A percentile compares a stretch with the other conserved stretches of the same genome.
Evolutionary conservation across 208 protist species (phyloP).

Genomic region (Leptomonas pyrrhocoris): DNA sequence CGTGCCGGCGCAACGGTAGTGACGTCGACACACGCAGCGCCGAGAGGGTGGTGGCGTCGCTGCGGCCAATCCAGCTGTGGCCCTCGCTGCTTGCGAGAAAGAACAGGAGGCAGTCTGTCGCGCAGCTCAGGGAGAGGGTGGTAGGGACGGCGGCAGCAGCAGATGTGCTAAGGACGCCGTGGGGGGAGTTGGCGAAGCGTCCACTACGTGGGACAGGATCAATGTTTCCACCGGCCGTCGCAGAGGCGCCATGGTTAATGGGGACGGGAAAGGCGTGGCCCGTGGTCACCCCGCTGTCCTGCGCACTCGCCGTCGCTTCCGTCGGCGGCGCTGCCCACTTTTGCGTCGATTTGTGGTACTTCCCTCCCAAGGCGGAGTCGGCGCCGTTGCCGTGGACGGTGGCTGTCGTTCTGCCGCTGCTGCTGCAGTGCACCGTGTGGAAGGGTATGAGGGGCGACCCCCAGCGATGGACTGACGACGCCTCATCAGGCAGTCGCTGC

Average conservation of each 20-base stretch:
- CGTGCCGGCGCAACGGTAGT: slow-evolving; percentile 10
- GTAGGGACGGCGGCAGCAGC: slow-evolving; percentile 22
- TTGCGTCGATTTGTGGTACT: neutral
- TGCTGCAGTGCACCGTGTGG: slow-evolving; percentile 19
- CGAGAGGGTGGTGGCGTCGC: slow-evolving; percentile 23
- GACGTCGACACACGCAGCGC: slow-evolving; percentile 23
- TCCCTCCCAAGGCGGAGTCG: no score
- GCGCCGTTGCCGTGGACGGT: neutral
- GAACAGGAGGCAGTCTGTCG: slow-evolving; percentile 44
- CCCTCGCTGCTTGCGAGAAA: slow-evolving; percentile 34
- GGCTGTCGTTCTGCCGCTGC: neutral
- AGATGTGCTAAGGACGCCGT: neutral
- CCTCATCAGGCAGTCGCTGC: slow-evolving; percentile 9
- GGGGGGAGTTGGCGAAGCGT: slow-evolving; percentile 11
- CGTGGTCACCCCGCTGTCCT: slow-evolving; percentile 4
- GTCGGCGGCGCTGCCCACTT: slow-evolving; percentile 25
- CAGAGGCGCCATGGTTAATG: neutral
- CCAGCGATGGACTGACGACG: slow-evolving; percentile 11
- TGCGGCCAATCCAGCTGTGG: slow-evolving; percentile 36
- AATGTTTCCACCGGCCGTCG: neutral
- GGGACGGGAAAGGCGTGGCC: neutral
- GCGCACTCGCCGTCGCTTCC: neutral
- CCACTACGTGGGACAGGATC: neutral
- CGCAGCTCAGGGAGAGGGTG: slow-evolving; percentile 67
- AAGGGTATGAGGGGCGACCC: slow-evolving; percentile 23